Base-by-base conservation (phyloP, 495 filamentous ascomycete species). In the Penicillium cosmopolitanum region DNA sequence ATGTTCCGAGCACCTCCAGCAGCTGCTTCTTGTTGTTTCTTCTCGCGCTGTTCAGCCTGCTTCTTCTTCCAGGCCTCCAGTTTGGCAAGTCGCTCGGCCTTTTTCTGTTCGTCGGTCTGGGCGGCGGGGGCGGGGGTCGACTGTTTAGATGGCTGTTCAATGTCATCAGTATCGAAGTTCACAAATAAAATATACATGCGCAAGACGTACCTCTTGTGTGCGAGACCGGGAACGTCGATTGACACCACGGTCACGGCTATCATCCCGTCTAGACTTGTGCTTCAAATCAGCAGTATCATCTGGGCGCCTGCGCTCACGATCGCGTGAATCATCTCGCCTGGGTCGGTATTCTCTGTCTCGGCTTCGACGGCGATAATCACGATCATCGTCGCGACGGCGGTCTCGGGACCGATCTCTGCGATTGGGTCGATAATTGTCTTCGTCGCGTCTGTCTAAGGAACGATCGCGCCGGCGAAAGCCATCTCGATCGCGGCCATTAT, bases 21-120 rank as follows among this genome's bases (percentile, higher is more conserved):
- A 21, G 74, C 77, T n/a, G 85, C 77, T 63, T 87, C 87, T 55
- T 87, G 87, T 69, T 91, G 87, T 65, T 91, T 92, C 50, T 82
- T 82, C 66, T 89, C 89, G 62, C 89, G 88, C 65, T 92, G 85
- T 38, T 90, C 91, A 16, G 84, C 84, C 61, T 91, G 89, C 65
- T 96, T 95, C 70, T 89, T 87, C 72, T 96, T 96, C 92, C 93
- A 96, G 61, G 91, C 91, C 71, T 93, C 90, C 34, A 96, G 71
- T 60, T 92, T 94, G 31, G 92, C 91, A 35, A 93, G 80, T 51
- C 90, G 79, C 69, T 96, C 91, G 47, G 87, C 89, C 67, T 92
- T 90, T 68, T 95, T 94, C 42, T 95, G 89, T 55, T 89, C 89
- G 59, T 93, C 91, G 16, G 88, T 85, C 65, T 84, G 85, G 33